Conservation (phyloP, 495 filamentous ascomycete species). For the Aspergillus saccharolyticus region DNA sequence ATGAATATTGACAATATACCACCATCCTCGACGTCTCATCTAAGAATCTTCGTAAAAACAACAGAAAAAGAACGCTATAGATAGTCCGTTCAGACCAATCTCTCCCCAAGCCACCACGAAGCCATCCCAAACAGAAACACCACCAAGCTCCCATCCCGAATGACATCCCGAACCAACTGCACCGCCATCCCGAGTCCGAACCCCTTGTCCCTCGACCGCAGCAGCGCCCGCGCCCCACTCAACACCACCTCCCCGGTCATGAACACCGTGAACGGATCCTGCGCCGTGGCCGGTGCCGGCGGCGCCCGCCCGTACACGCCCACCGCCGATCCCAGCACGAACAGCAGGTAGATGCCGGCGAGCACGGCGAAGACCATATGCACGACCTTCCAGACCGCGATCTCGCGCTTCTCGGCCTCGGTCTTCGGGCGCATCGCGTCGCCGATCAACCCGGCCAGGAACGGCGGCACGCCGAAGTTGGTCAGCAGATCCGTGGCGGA, state of each 20-base stretch:
- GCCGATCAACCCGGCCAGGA: slow-evolving; percentile 38
- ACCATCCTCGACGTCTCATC: too few relatives aligned
- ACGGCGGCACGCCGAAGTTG: slow-evolving; percentile 41
- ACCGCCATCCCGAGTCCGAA: slow-evolving; percentile 53
- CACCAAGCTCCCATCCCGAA: slow-evolving; percentile 67
- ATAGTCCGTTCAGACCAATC: slow-evolving; percentile 23
- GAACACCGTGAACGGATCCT: slow-evolving; percentile 70
- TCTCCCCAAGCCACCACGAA: slow-evolving; percentile 56
- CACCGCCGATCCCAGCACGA: slow-evolving; percentile 34
- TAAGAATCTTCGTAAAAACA: too few relatives aligned
- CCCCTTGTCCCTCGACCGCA: slow-evolving; percentile 46
- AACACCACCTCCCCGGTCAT: slow-evolving; percentile 74
- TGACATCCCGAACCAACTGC: slow-evolving; percentile 50
- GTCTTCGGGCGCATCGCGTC: slow-evolving; percentile 26
- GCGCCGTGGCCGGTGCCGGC: slow-evolving; percentile 60
- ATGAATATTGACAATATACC: neutral
- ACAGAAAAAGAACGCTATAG: too few relatives aligned
- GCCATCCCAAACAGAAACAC: slow-evolving; percentile 73
- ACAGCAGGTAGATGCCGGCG: slow-evolving; percentile 63
- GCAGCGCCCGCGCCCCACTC: slow-evolving; percentile 55
- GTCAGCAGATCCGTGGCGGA: slow-evolving; percentile 31
- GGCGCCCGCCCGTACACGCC: slow-evolving; percentile 42
- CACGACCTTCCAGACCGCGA: slow-evolving; percentile 66
- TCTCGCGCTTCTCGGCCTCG: slow-evolving; percentile 40
- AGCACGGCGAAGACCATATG: slow-evolving; percentile 69